A percentile compares a stretch with the other conserved stretches of the same genome.
Evolutionary conservation across 768 basidiomycete genomes (phyloP).

Genomic region (Podaxis carcinomalis): DNA sequence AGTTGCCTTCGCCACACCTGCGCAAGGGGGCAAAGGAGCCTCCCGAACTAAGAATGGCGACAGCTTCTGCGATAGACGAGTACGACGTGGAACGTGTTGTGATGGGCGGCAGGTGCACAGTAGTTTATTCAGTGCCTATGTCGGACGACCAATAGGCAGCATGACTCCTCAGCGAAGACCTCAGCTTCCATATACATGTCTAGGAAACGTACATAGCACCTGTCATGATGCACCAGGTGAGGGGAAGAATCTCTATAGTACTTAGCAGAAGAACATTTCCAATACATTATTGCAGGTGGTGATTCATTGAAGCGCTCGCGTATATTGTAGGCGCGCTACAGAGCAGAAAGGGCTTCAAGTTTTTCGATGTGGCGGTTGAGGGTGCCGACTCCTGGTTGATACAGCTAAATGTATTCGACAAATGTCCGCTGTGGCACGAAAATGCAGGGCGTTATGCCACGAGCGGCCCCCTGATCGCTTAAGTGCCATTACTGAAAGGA

Average conservation of each 20-base stretch:
- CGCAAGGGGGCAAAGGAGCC: background rate
- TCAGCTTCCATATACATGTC: background rate
- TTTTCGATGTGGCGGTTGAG: background rate
- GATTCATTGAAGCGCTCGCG: background rate
- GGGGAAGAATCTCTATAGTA: background rate
- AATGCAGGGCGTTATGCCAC: background rate
- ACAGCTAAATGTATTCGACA: background rate
- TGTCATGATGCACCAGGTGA: background rate
- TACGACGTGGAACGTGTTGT: background rate
- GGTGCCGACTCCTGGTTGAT: background rate
- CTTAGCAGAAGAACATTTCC: background rate
- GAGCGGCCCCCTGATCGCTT: background rate
- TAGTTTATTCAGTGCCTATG: background rate
- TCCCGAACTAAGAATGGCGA: background rate
- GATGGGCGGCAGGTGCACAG: background rate
- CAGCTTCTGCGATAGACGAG: background rate
- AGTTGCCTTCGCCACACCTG: background rate
- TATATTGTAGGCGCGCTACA: background rate
- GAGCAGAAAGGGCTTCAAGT: background rate
- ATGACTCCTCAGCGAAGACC: background rate
- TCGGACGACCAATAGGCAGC: background rate
- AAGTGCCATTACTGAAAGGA: background rate
- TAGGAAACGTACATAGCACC: background rate
- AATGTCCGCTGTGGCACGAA: background rate
- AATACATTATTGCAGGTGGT: background rate